Percentiles rank a stretch among this genome's conserved stretches.
Evolutionary conservation across 2,329 filamentous ascomycete genomes (phyloP).

Genomic region (Talaromyces amestolkiae): DNA sequence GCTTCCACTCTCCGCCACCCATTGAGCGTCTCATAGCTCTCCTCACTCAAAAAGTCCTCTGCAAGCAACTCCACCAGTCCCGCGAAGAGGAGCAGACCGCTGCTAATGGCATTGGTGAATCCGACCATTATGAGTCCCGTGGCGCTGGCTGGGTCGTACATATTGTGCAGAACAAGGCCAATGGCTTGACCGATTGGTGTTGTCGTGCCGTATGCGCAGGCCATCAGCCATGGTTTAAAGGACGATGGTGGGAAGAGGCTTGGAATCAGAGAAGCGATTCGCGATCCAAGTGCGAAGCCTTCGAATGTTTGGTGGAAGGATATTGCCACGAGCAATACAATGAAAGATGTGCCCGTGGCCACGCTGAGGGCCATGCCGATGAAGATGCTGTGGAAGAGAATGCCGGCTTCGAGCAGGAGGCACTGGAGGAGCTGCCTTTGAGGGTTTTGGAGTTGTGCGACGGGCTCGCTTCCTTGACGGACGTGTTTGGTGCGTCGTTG

Average conservation of each 20-base stretch:
- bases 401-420: constrained; percentile 75
- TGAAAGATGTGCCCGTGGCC: constrained; percentile 72
- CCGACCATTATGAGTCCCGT: constrained; percentile 77
- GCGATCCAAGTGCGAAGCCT: constrained; percentile 78
- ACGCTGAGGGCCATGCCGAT: constrained; percentile 86
- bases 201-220: constrained; percentile 63
- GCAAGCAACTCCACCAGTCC: constrained; percentile 80
- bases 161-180: constrained; percentile 70
- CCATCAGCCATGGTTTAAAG: constrained; percentile 71
- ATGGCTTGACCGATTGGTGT: constrained; percentile 83
- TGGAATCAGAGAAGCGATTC: constrained; percentile 73
- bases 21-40: constrained; percentile 59
- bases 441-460: constrained; percentile 52
- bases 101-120: constrained; percentile 82
- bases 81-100: constrained; percentile 76
- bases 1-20: constrained; percentile 61
- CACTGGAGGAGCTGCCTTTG: constrained; percentile 72
- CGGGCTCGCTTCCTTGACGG: constrained; percentile 27
- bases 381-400: constrained; percentile 81
- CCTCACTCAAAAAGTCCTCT: constrained; percentile 73
- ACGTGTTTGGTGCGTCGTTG: constrained; percentile 15
- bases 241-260: constrained; percentile 66
- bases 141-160: constrained; percentile 77
- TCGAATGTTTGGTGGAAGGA: constrained; percentile 87
- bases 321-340: constrained; percentile 77